Evolutionary conservation across 2,329 filamentous ascomycete species (phyloP).

Genomic region (Arachnopeziza araneosa): DNA sequence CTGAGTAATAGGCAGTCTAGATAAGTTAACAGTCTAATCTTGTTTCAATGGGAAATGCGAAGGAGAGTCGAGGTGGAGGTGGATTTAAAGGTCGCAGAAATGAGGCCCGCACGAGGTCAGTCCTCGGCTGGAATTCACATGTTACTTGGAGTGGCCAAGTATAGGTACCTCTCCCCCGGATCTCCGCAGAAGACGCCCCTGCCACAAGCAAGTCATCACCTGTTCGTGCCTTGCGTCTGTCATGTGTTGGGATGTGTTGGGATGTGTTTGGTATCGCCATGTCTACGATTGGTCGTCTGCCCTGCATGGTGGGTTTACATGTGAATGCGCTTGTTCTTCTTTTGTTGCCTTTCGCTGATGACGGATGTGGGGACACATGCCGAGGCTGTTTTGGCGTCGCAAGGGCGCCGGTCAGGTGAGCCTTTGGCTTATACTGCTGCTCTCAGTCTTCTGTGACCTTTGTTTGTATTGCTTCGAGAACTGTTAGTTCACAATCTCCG

Average conservation of each 20-base stretch:
- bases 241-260: not conserved
- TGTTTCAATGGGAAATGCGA: not conserved
- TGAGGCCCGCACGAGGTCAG: not conserved
- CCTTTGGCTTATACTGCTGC: no score
- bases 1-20: not conserved
- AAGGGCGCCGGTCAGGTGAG: not conserved
- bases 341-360: not conserved
- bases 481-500: no score
- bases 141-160: not conserved
- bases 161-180: not conserved
- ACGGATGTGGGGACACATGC: not conserved
- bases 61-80: not conserved
- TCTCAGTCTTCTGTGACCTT: no score
- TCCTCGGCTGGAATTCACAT: not conserved
- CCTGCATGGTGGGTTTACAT: not conserved
- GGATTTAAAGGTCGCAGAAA: not conserved
- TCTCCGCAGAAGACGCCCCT: not conserved
- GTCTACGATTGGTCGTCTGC: not conserved
- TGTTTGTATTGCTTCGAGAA: no score
- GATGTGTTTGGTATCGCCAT: not conserved
- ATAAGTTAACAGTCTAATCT: not conserved
- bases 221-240: not conserved
- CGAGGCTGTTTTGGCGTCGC: not conserved
- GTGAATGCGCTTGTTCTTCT: not conserved
- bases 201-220: not conserved